Percentiles rank a stretch among this genome's conserved stretches.
Evolutionary conservation across 2,329 filamentous ascomycete species (phyloP).

Genomic region (Herpotrichia juniperi): DNA sequence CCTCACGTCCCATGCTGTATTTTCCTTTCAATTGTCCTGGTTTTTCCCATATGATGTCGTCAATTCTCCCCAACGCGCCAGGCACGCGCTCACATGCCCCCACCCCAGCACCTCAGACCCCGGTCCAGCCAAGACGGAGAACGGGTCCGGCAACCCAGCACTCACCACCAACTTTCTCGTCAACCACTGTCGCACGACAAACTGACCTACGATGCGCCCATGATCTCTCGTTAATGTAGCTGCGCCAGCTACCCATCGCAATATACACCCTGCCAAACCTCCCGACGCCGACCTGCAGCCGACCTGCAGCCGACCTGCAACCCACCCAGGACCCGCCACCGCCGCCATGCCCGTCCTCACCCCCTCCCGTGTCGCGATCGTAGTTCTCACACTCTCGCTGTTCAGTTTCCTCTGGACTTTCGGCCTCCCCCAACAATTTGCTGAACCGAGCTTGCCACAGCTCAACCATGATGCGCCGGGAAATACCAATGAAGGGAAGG

Average conservation of each 20-base stretch:
- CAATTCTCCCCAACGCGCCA: too few relatives aligned
- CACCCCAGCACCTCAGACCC: background rate
- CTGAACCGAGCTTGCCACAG: constrained; percentile 24
- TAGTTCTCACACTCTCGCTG: constrained; percentile 32
- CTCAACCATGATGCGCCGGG: constrained; percentile 27
- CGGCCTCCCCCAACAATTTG: constrained; percentile 28
- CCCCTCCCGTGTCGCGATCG: constrained; percentile 36
- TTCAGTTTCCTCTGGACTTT: constrained; percentile 40
- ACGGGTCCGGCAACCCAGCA: background rate
- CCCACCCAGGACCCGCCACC: too few relatives aligned
- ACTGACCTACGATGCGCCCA: background rate
- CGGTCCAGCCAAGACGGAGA: background rate
- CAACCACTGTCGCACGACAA: background rate
- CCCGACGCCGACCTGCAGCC: constrained; percentile 2
- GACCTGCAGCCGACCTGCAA: too few relatives aligned
- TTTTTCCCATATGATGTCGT: too few relatives aligned
- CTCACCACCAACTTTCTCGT: background rate
- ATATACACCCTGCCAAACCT: background rate
- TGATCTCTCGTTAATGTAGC: background rate
- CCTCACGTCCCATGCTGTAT: too few relatives aligned
- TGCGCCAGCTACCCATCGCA: background rate
- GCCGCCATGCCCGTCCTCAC: constrained; percentile 38
- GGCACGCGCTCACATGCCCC: background rate
- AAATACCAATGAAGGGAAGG: background rate
- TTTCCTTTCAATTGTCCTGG: background rate